These are phyloP conservation scores for Schizochytrium sp. DNA, from an alignment of 108 stramenopile genomes.

Conservation along the genomic window DNA sequence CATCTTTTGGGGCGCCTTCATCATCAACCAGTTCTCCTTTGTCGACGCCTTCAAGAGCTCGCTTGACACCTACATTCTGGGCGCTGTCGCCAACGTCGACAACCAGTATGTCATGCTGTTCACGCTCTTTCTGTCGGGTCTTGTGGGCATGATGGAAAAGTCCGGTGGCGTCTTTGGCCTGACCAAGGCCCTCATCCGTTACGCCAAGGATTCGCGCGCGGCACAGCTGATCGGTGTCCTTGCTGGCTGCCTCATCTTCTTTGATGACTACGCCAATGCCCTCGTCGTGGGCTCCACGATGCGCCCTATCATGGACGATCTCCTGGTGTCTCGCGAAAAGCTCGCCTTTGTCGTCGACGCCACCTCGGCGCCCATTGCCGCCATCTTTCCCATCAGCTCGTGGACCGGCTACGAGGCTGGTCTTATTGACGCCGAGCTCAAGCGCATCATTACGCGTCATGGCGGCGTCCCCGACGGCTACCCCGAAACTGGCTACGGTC, in stretches of 20 bases:
- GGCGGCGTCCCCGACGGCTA: neutral
- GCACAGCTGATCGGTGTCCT: constrained; percentile 40
- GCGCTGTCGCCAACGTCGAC: constrained; percentile 25
- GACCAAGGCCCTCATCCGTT: constrained; percentile 26
- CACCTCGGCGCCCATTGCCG: constrained; percentile 53
- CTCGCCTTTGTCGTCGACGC: constrained; percentile 58
- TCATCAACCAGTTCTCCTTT: constrained; percentile 26
- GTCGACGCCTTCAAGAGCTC: constrained; percentile 46
- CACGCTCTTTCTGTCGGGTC: constrained; percentile 46
- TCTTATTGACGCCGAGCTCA: constrained; percentile 47
- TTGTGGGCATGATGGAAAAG: constrained; percentile 53
- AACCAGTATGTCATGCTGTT: constrained; percentile 40
- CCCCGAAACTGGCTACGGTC: constrained; percentile 38
- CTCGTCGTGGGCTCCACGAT: constrained; percentile 53
- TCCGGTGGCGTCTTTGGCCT: constrained; percentile 50
- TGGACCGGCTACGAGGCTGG: constrained; percentile 53
- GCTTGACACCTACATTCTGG: constrained; percentile 24
- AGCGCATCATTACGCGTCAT: neutral
- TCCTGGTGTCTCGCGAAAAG: constrained; percentile 50
- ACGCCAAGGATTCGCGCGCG: constrained; percentile 23
- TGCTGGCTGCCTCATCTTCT: constrained; percentile 47
- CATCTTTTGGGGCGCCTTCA: constrained; percentile 53
- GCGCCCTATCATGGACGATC: constrained; percentile 40
- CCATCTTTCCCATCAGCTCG: constrained; percentile 42
- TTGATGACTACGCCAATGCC: constrained; percentile 47